phyloP scores from a whole-genome alignment of 140 eudicot genomes.

The Senecio squalidus region DNA sequence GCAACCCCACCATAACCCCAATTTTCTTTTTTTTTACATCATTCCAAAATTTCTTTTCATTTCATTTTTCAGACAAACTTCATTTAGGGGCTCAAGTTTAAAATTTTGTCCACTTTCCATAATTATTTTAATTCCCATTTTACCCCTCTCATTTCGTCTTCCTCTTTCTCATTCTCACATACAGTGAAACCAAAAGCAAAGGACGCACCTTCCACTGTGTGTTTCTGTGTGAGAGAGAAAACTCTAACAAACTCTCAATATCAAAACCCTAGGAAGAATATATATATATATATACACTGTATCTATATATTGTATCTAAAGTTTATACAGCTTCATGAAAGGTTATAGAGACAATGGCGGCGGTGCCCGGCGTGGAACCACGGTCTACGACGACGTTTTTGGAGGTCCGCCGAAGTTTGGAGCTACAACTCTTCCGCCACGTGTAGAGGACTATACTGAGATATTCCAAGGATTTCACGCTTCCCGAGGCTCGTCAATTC shows the following conservation, averaged over 20 bases:
- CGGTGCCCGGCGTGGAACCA: conserved; percentile 27
- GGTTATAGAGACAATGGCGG: conserved; percentile 42
- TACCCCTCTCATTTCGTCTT: conserved; percentile 34
- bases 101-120: neutral
- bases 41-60: conserved; percentile 22
- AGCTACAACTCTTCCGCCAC: conserved; percentile 67
- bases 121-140: conserved; percentile 21
- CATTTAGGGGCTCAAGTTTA: conserved; percentile 15
- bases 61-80: neutral
- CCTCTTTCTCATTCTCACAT: conserved; percentile 32
- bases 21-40: conserved; percentile 14
- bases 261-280: conserved; percentile 7
- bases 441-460: conserved; percentile 78
- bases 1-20: conserved; percentile 12
- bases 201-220: conserved; percentile 24
- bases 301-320: neutral
- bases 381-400: conserved; percentile 87
- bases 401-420: conserved; percentile 73
- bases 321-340: conserved; percentile 30
- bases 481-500: conserved; percentile 75
- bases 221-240: conserved; percentile 33
- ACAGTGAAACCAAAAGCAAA: conserved; percentile 21
- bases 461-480: conserved; percentile 83
- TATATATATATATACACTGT: neutral
- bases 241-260: neutral